Evolutionary conservation across 2,329 filamentous ascomycete species (phyloP).

Genomic region (Passalora sequoiae): DNA sequence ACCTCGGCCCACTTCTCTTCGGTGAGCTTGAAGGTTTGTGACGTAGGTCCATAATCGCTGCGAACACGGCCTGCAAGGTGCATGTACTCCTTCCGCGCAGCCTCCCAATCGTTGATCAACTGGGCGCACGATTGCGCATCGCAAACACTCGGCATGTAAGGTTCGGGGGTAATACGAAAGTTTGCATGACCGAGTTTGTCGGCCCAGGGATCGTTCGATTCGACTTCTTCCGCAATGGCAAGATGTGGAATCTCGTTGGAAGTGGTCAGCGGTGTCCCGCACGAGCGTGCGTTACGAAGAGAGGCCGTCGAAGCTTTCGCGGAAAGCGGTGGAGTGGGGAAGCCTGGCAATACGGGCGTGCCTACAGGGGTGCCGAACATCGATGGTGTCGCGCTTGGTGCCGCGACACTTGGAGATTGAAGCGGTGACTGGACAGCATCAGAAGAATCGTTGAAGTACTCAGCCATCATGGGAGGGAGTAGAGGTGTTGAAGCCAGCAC

Average conservation of each 20-base stretch:
- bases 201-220: conserved; percentile 62
- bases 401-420: conserved; percentile 74
- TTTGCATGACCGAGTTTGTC: conserved; percentile 85
- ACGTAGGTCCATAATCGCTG: conserved; percentile 86
- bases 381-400: conserved; percentile 45
- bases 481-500: conserved; percentile 74
- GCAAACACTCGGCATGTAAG: conserved; percentile 63
- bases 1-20: conserved; percentile 84
- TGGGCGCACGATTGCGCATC: conserved; percentile 56
- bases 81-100: conserved; percentile 77
- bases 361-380: conserved; percentile 45
- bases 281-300: conserved; percentile 52
- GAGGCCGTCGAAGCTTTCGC: conserved; percentile 73
- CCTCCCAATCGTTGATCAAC: conserved; percentile 74
- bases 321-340: conserved; percentile 68
- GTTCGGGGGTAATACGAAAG: conserved; percentile 78
- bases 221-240: conserved; percentile 40
- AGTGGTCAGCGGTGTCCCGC: conserved; percentile 39
- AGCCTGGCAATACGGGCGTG: conserved; percentile 43
- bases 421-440: conserved; percentile 70
- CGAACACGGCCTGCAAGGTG: conserved; percentile 82
- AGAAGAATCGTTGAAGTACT: conserved; percentile 47
- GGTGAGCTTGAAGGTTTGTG: conserved; percentile 79
- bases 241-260: conserved; percentile 60
- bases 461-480: conserved; percentile 72